A percentile compares a stretch with the other conserved stretches of the same genome.
phyloP scores from a whole-genome alignment of 768 basidiomycete species.

The Russula vinacea region DNA sequence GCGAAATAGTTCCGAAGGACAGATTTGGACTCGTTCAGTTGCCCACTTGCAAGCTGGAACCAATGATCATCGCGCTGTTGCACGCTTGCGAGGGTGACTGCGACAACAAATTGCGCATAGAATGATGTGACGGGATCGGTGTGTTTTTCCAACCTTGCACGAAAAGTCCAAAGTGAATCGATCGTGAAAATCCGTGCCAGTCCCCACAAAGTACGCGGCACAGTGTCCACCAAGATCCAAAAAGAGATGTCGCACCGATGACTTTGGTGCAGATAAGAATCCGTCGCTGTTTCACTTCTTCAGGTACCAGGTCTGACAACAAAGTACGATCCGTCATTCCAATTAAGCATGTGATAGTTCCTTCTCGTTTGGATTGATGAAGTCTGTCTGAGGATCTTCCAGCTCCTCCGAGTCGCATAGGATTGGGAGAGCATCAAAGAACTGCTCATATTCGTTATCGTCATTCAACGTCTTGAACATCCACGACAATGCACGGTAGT shows the following conservation, averaged over 20 bases:
- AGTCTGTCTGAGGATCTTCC: not conserved
- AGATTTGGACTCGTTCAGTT: too few relatives aligned
- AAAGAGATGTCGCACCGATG: not conserved
- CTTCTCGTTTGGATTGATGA: constrained; percentile 5
- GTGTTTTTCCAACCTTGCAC: not conserved
- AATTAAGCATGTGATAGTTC: not conserved
- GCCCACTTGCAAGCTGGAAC: not conserved
- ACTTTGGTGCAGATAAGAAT: constrained; percentile 3
- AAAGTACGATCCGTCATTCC: constrained; percentile 4
- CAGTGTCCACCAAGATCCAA: not conserved
- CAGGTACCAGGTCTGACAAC: constrained; percentile 1
- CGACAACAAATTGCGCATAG: constrained; percentile 1
- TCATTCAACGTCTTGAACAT: constrained; percentile 3
- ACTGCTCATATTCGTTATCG: constrained; percentile 4
- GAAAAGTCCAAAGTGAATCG: constrained; percentile 10
- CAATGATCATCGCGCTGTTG: constrained; percentile 2
- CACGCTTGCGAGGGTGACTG: not conserved
- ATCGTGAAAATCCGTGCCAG: constrained; percentile 5
- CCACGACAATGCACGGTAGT: not conserved
- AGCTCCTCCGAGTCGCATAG: not conserved
- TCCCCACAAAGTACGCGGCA: not conserved
- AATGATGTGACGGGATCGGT: not conserved
- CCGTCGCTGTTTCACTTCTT: not conserved
- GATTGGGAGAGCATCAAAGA: not conserved
- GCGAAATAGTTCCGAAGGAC: not conserved